Conservation (phyloP, 805 yeast species). For the Yarrowia divulgata region DNA sequence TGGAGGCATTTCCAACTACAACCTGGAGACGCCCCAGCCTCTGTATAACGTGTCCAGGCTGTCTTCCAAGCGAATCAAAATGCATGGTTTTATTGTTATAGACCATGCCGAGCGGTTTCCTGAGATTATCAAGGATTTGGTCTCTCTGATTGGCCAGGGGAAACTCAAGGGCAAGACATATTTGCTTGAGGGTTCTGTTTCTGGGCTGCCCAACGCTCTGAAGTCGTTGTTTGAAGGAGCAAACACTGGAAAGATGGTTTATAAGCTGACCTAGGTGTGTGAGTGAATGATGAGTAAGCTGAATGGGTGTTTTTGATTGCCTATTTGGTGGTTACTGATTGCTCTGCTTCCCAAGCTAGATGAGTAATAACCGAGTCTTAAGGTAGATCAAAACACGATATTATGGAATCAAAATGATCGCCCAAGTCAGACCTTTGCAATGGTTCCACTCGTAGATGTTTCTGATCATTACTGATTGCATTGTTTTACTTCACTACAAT, state of each 20-base stretch:
- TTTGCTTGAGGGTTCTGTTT: conserved; percentile 33
- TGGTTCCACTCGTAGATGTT: too few relatives aligned
- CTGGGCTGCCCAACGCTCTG: conserved; percentile 36
- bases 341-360: too few relatives aligned
- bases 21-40: conserved; percentile 33
- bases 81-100: conserved; percentile 38
- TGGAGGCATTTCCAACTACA: conserved; percentile 38
- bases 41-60: conserved; percentile 10
- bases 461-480: too few relatives aligned
- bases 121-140: conserved; percentile 33
- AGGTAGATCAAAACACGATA: too few relatives aligned
- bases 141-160: conserved; percentile 17
- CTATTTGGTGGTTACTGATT: too few relatives aligned
- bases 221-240: conserved; percentile 35
- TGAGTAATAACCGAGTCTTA: too few relatives aligned
- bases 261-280: conserved; percentile 1
- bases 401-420: too few relatives aligned
- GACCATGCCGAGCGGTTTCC: conserved; percentile 32
- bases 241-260: conserved; percentile 39
- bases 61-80: conserved; percentile 36
- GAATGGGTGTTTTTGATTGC: too few relatives aligned
- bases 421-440: too few relatives aligned
- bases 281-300: too few relatives aligned
- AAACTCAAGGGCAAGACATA: conserved; percentile 26
- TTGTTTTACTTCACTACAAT: too few relatives aligned